Evolutionary conservation across 495 filamentous ascomycete genomes (phyloP).

Genomic region (Pyrenula massariospora): DNA sequence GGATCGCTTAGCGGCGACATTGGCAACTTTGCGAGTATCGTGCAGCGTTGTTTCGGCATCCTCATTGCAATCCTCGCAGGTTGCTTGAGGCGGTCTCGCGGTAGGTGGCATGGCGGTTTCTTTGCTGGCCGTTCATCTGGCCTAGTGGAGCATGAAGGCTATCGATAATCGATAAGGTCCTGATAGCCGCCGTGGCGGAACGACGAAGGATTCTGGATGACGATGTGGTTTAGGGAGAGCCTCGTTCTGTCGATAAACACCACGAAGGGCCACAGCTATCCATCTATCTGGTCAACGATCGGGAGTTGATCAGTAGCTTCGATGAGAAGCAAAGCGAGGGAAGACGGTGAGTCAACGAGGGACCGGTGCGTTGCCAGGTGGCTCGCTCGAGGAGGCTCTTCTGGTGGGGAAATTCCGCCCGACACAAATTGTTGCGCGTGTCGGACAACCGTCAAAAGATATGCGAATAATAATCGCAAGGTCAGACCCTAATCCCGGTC

Average conservation of each 20-base stretch:
- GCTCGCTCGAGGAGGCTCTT: neutral
- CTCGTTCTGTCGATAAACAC: neutral
- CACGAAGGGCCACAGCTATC: neutral
- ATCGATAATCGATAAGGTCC: neutral
- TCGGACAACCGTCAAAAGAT: neutral
- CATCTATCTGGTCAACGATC: neutral
- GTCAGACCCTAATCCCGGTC: neutral
- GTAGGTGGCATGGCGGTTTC: constrained; percentile 17
- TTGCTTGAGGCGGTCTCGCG: constrained; percentile 26
- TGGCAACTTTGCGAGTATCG: constrained; percentile 38
- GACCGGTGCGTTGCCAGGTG: neutral
- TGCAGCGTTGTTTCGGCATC: constrained; percentile 32
- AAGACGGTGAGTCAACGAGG: neutral
- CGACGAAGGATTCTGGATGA: too few species aligned
- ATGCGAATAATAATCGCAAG: neutral
- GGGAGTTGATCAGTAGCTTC: neutral
- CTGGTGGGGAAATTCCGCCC: neutral
- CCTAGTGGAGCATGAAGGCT: neutral
- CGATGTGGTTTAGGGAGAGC: neutral
- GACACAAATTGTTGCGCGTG: neutral
- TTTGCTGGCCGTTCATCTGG: neutral
- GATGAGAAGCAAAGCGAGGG: neutral
- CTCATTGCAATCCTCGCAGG: constrained; percentile 46
- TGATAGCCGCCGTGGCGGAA: neutral
- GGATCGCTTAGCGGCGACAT: constrained; percentile 40